Evolutionary conservation across 495 filamentous ascomycete species (phyloP).

Genomic region (Penicillium steckii): DNA sequence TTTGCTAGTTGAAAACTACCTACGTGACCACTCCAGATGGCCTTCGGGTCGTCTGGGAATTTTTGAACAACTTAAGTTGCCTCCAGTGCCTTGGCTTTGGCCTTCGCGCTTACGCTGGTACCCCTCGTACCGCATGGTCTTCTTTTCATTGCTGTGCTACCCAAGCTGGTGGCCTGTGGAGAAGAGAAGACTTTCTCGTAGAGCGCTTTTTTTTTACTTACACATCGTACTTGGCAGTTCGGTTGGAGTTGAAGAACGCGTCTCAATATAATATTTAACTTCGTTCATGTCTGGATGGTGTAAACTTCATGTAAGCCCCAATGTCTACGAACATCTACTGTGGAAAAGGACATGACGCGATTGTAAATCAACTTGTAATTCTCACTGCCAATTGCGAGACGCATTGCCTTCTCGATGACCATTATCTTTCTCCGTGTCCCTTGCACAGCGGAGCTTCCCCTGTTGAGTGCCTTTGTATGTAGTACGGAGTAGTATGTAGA

Average conservation of each 20-base stretch:
- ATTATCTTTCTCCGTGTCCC: background rate
- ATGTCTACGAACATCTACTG: too few species aligned
- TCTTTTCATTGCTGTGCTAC: slow-evolving; percentile 48
- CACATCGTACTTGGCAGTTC: too few species aligned
- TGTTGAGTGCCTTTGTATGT: background rate
- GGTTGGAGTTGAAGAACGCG: too few species aligned
- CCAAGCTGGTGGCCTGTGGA: slow-evolving; percentile 45
- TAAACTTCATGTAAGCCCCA: too few species aligned
- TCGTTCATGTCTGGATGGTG: too few species aligned
- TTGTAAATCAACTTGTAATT: too few species aligned
- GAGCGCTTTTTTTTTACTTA: too few species aligned
- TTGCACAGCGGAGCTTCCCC: background rate
- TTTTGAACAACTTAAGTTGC: slow-evolving; percentile 44
- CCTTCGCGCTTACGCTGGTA: slow-evolving; percentile 18
- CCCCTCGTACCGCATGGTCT: slow-evolving; percentile 22
- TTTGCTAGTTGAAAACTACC: slow-evolving; percentile 63
- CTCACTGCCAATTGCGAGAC: too few species aligned
- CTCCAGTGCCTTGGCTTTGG: slow-evolving; percentile 22
- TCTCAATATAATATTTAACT: too few species aligned
- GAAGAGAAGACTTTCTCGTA: slow-evolving; percentile 41
- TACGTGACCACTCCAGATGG: slow-evolving; percentile 47
- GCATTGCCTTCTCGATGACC: background rate
- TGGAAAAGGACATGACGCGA: too few species aligned
- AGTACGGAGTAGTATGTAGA: slow-evolving; percentile 1
- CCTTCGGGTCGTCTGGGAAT: slow-evolving; percentile 49